phyloP scores from a whole-genome alignment of 164 flowering plant genomes.

The Sedum album region DNA sequence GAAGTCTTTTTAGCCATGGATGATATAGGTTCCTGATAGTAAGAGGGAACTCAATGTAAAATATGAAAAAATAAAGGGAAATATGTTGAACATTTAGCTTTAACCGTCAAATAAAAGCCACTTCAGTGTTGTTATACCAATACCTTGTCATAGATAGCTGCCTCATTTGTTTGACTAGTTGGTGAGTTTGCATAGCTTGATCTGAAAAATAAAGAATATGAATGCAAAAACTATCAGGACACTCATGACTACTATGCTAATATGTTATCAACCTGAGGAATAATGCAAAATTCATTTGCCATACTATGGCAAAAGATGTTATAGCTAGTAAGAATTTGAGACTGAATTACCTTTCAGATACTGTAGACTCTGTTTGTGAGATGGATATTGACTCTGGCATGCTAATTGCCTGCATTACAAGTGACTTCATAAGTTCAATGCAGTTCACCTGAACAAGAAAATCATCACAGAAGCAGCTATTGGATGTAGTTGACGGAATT shows the following conservation, averaged over 20 bases:
- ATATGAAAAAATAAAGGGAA: background rate
- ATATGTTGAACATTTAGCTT: no score
- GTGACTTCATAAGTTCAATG: background rate
- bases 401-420: background rate
- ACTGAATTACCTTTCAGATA: background rate
- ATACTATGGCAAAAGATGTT: background rate
- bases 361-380: background rate
- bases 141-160: constrained; percentile 53
- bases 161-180: constrained; percentile 11
- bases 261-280: no score
- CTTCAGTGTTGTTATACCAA: background rate
- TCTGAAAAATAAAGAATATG: background rate
- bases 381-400: background rate
- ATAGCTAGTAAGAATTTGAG: background rate
- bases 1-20: constrained; percentile 32
- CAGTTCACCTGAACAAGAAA: background rate
- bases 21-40: constrained; percentile 35
- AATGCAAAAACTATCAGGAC: background rate
- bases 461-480: no score
- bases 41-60: background rate
- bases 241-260: no score
- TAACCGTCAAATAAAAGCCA: no score
- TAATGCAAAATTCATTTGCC: background rate
- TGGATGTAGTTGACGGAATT: no score
- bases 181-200: constrained; percentile 12